Conservation (phyloP, 2,329 filamentous ascomycete species). For the Penicillium sp. region DNA sequence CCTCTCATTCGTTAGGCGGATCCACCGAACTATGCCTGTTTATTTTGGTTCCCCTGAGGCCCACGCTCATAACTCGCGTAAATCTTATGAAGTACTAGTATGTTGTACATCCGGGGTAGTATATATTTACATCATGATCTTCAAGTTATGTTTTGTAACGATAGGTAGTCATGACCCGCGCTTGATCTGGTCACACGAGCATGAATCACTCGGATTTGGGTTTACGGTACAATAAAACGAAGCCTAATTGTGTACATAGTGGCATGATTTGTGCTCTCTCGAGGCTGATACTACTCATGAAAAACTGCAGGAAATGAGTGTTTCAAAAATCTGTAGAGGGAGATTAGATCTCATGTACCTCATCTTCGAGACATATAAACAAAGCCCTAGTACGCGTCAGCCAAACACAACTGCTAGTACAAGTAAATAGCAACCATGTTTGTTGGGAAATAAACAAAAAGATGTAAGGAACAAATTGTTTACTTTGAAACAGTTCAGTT, state of each 20-base stretch:
- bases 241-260: background rate
- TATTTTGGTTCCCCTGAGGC: constrained; percentile 15
- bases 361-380: background rate
- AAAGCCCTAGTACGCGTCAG: background rate
- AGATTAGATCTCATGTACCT: constrained; percentile 4
- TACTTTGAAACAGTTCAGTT: background rate
- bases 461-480: background rate
- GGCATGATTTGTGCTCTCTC: background rate
- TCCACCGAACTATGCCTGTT: constrained; percentile 19
- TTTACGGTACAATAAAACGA: background rate
- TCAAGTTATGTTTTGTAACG: background rate
- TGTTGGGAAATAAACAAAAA: background rate
- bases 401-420: background rate
- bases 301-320: constrained; percentile 3
- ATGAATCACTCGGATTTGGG: background rate
- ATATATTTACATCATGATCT: background rate
- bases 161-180: background rate
- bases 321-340: background rate
- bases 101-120: background rate
- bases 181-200: background rate
- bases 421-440: background rate
- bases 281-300: background rate
- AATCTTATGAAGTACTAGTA: background rate
- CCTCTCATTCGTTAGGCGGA: constrained; percentile 8
- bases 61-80: background rate